Percentiles rank a stretch among this genome's conserved stretches.
Conservation (phyloP, 2,329 filamentous ascomycete species). For the Emergomyces orientalis region DNA sequence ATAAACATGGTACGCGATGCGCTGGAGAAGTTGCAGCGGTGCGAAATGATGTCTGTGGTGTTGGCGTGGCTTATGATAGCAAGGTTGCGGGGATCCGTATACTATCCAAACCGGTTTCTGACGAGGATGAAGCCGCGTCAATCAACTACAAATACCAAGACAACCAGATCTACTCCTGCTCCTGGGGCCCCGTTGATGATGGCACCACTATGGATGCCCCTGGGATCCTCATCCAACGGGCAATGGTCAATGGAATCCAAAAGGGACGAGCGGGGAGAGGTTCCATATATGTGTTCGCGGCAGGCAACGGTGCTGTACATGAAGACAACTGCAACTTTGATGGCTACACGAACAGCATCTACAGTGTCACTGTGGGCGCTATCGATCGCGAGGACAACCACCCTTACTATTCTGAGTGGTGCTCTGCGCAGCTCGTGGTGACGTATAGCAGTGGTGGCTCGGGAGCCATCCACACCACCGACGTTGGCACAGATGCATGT, state of each 20-base stretch:
- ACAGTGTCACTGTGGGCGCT: constrained; percentile 92
- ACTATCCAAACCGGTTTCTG: constrained; percentile 78
- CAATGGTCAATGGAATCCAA: constrained; percentile 87
- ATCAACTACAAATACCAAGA: constrained; percentile 87
- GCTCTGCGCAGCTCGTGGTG: constrained; percentile 89
- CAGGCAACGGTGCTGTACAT: constrained; percentile 77
- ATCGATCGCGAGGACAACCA: constrained; percentile 81
- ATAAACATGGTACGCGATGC: constrained; percentile 85
- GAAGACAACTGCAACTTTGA: constrained; percentile 99
- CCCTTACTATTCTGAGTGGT: constrained; percentile 92
- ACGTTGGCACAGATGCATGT: constrained; percentile 76
- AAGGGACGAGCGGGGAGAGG: constrained; percentile 74
- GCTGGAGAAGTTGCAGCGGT: constrained; percentile 88
- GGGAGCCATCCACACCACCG: constrained; percentile 91
- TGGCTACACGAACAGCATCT: constrained; percentile 98
- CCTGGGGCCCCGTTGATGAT: constrained; percentile 94
- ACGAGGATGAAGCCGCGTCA: constrained; percentile 83
- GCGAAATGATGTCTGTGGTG: constrained; percentile 85
- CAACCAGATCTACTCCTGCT: constrained; percentile 97
- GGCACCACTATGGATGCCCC: constrained; percentile 90
- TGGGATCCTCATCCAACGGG: constrained; percentile 73
- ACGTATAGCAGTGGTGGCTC: constrained; percentile 88
- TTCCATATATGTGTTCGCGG: constrained; percentile 93
- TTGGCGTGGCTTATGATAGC: constrained; percentile 91
- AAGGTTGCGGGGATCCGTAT: constrained; percentile 89